Evolutionary conservation across 2,329 filamentous ascomycete species (phyloP), one percentile per base, ranked within the genome.

Genomic region (Penicillium hordei): DNA sequence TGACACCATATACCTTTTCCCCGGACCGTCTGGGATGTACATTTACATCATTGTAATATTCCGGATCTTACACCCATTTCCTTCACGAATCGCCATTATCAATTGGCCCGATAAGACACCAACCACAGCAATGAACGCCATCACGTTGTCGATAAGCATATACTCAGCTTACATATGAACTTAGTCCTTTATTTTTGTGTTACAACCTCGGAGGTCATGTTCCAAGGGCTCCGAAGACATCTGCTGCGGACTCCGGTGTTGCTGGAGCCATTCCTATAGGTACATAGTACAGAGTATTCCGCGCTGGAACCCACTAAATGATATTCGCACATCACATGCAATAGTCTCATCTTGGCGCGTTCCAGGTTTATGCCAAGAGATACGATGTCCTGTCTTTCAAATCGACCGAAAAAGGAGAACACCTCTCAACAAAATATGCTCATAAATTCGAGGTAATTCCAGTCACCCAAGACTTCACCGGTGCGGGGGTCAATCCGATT

Each of bases 91-190:
- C 46, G 5, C 21, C 58, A 66, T 66, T 66, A 65, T 66, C 65
- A 64, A 65, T 62, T 48, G 52, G 48, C 39, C 55, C 52, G 62
- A 64, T 66, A 67, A 69, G 63, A 64, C 70, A 63, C 70, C 70
- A 72, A 72, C 70, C 70, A 72, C 67, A 64, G 46, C 58, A 19
- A 49, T 48, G 57, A 55, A 48, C 63, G 25, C 45, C 61, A 58
- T 60, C 70, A 72, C 70, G 70, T 72, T 72, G 27, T 21, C 12
- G 49, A 52, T 57, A 52, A 57, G 48, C 34, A 42, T 31, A 21
- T 55, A 19, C 44, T 55, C 52, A 49, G 52, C 45, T 55, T 50
- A 39, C 36, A 33, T 33, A 33, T 3, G 31, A 33, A 13, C 12
- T 33, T 15, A 34, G 27, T 43, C 29, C 9, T 34, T 48, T n/a